Evolutionary conservation across 768 basidiomycete species (phyloP).

Genomic region (Suillus ampliporus): DNA sequence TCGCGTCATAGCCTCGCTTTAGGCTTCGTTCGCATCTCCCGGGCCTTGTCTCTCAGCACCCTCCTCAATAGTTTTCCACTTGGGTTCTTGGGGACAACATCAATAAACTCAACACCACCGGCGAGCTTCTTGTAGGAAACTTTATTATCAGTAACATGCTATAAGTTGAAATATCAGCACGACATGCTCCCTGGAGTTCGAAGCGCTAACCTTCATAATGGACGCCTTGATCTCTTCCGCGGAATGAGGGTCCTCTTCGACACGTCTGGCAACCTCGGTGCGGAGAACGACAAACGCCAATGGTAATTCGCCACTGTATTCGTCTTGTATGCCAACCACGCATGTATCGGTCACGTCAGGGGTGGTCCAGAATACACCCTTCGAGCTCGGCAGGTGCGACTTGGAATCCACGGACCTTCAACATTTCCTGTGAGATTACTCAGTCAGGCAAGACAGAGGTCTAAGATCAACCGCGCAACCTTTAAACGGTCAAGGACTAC

Average conservation of each 20-base stretch:
- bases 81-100: constrained; percentile 70
- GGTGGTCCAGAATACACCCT: constrained; percentile 65
- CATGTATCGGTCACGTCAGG: constrained; percentile 66
- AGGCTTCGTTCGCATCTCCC: constrained; percentile 17
- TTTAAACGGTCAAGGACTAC: constrained; percentile 78
- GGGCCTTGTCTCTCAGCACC: constrained; percentile 57
- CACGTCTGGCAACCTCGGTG: constrained; percentile 43
- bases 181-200: not conserved
- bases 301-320: constrained; percentile 78
- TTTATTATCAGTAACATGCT: constrained; percentile 66
- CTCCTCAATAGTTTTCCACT: constrained; percentile 71
- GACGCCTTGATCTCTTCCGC: constrained; percentile 41
- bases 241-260: constrained; percentile 36
- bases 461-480: constrained; percentile 40
- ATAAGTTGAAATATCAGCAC: not conserved
- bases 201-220: constrained; percentile 58
- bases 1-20: constrained; percentile 35
- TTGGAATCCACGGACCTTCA: constrained; percentile 65
- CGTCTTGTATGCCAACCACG: constrained; percentile 71
- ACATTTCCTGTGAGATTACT: constrained; percentile 58
- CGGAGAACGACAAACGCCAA: constrained; percentile 69
- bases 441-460: not conserved
- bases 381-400: constrained; percentile 73
- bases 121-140: constrained; percentile 63
- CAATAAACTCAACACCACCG: constrained; percentile 67